These are phyloP conservation scores for Sugiyamaella castrensis DNA, from an alignment of 1,139 yeast genomes.

Conservation along the genomic window DNA sequence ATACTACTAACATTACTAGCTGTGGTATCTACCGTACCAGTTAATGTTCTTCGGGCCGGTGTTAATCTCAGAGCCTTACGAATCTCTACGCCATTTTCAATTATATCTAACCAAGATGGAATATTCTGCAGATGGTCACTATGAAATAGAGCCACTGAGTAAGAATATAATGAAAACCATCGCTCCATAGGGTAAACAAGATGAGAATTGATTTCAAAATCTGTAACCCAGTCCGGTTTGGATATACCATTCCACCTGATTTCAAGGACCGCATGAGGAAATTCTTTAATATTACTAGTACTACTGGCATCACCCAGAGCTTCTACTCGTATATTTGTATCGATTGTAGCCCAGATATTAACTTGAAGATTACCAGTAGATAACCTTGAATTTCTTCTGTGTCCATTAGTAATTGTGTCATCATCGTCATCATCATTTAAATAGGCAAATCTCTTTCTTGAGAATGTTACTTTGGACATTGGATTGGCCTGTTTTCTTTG, in stretches of 20 bases:
- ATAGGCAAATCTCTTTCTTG: constrained; percentile 34
- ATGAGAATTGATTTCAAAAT: constrained; percentile 37
- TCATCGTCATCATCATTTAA: constrained; percentile 17
- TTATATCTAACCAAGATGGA: constrained; percentile 38
- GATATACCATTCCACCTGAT: constrained; percentile 44
- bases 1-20: constrained; percentile 4
- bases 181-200: constrained; percentile 36
- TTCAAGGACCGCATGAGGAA: constrained; percentile 50
- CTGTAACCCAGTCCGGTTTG: constrained; percentile 40
- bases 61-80: constrained; percentile 30
- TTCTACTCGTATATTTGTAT: constrained; percentile 46
- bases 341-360: constrained; percentile 45
- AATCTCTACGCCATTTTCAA: constrained; percentile 36
- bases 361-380: constrained; percentile 4
- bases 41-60: constrained; percentile 4
- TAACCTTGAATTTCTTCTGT: neutral
- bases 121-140: constrained; percentile 31
- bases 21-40: too few relatives aligned
- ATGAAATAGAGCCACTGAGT: constrained; percentile 32
- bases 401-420: constrained; percentile 3
- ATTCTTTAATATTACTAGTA: constrained; percentile 23
- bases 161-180: constrained; percentile 38
- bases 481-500: constrained; percentile 32
- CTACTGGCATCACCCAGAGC: constrained; percentile 22
- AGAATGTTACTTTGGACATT: constrained; percentile 28